Conservation (phyloP, 179 eudicot species). For the Beta macrorhiza region DNA sequence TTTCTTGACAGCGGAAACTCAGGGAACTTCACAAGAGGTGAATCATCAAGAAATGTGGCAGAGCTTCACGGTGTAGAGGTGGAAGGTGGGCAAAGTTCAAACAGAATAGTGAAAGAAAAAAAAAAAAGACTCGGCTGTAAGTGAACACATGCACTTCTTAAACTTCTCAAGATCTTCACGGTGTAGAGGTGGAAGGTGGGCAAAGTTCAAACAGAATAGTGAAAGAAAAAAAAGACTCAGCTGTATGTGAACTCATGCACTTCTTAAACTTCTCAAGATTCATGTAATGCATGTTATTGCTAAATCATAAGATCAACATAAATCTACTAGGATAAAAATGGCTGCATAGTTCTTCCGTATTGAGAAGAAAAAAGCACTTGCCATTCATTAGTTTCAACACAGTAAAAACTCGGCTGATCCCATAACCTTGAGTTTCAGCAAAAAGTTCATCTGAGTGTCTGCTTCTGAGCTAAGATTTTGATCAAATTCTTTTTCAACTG, state of each 20-base stretch:
- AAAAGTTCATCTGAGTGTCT: neutral
- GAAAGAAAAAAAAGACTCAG: too few species aligned
- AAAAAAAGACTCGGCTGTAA: conserved; percentile 44
- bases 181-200: too few species aligned
- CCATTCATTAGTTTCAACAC: too few species aligned
- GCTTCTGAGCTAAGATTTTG: neutral
- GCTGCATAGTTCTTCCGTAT: too few species aligned
- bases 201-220: too few species aligned
- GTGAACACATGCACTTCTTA: conserved; percentile 8
- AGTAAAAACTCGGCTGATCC: neutral
- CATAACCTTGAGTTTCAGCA: neutral
- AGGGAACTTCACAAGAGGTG: conserved; percentile 16
- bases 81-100: conserved; percentile 25
- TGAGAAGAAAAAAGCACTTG: too few species aligned
- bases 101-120: conserved; percentile 34
- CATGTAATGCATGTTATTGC: neutral
- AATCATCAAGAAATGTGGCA: conserved; percentile 14
- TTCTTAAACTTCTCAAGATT: neutral
- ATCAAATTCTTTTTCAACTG: neutral
- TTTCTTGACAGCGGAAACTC: conserved; percentile 39
- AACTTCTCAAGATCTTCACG: too few species aligned
- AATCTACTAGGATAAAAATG: too few species aligned
- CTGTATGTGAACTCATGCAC: too few species aligned
- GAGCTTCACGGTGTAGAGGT: conserved; percentile 19
- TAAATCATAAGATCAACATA: too few species aligned